These are phyloP conservation scores for Styphnolobium japonicum DNA, from an alignment of 306 rosid species.

Conservation along the genomic window DNA sequence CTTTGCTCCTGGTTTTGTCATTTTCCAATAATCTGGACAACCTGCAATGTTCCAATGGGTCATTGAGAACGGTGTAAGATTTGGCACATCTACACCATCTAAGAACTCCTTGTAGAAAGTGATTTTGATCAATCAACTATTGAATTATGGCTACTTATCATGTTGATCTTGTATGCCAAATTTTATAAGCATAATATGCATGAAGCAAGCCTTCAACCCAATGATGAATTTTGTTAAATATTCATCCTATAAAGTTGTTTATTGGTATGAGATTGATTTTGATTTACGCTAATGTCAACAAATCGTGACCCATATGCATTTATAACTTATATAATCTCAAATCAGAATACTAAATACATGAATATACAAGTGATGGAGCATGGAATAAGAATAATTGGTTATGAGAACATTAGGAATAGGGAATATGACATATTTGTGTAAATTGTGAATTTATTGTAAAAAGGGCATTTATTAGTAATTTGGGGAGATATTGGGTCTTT, in stretches of 20 bases:
- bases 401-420: neutral
- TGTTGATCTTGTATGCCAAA: conserved; percentile 3
- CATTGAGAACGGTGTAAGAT: neutral
- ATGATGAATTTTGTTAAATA: neutral
- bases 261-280: neutral
- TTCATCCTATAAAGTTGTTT: neutral
- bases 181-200: neutral
- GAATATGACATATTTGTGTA: neutral
- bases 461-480: neutral
- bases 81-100: neutral
- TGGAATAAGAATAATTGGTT: neutral
- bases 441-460: neutral
- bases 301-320: neutral
- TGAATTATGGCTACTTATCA: neutral
- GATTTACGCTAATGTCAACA: neutral
- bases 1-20: neutral
- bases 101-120: neutral
- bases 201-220: neutral
- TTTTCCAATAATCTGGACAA: conserved; percentile 2
- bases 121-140: neutral
- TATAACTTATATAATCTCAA: conserved; percentile 3
- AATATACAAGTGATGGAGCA: neutral
- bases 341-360: neutral
- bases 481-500: neutral
- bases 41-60: conserved; percentile 1